Conservation (phyloP, 345 rosid genomes). For the Cardamine resedifolia region DNA sequence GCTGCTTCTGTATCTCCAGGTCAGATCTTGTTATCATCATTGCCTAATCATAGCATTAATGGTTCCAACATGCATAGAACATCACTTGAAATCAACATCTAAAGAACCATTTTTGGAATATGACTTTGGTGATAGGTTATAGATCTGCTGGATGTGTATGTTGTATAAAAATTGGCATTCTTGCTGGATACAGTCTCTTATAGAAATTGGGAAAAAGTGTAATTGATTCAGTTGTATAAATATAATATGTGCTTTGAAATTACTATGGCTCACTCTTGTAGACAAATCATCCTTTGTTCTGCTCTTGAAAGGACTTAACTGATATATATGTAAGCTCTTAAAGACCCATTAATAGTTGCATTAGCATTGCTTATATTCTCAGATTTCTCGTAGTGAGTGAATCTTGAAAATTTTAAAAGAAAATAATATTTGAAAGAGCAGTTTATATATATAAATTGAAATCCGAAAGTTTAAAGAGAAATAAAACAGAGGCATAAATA, state of each 20-base stretch:
- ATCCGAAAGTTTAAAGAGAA: conserved; percentile 16
- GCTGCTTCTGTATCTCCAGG: conserved; percentile 23
- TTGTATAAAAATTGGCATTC: conserved; percentile 29
- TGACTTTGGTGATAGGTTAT: conserved; percentile 16
- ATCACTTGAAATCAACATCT: conserved; percentile 1
- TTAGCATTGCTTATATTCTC: conserved; percentile 6
- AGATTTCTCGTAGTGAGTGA: not conserved
- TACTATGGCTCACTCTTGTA: conserved; percentile 9
- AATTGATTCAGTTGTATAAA: conserved; percentile 19
- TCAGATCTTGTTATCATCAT: conserved; percentile 27
- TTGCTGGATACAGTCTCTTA: conserved; percentile 28
- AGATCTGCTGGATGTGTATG: conserved; percentile 3
- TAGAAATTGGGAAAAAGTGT: conserved; percentile 25
- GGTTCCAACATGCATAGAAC: conserved; percentile 19
- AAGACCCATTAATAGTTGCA: not conserved
- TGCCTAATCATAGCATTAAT: conserved; percentile 2
- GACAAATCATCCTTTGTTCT: conserved; percentile 3
- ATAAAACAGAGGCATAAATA: conserved; percentile 15
- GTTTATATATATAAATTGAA: conserved; percentile 22
- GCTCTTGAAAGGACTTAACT: not conserved
- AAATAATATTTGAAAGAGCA: not conserved
- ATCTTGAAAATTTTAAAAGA: conserved; percentile 6
- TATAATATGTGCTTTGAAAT: conserved; percentile 17
- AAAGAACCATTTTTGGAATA: not conserved
- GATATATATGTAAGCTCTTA: not conserved